Base-by-base conservation (phyloP, 768 basidiomycete genomes). In the Favolaschia claudopus region DNA sequence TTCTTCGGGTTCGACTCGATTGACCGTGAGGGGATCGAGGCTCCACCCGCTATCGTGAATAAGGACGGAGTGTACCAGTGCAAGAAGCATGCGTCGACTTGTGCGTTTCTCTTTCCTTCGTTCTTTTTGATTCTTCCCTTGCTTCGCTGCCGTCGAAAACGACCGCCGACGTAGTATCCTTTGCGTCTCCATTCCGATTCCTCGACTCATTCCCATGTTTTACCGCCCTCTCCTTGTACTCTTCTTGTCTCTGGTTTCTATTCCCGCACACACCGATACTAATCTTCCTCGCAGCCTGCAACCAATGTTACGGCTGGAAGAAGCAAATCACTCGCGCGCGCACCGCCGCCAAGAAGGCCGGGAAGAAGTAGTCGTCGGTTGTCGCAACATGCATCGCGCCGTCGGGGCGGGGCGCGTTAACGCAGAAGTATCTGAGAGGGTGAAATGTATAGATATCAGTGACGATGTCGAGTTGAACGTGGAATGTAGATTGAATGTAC, bases 261-360 rank as follows among this genome's bases (percentile, higher is more conserved):
- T 45, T 14, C 28, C 39, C 14, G 8, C 7, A 28, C 7, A 20
- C 39, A 22, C 22, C 39, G 39, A 12, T 40, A 20, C 39, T 22
- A 44, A 58, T 39, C 37, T 19, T 38, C 17, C 10, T 25, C 20
- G 38, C 56, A 90, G 89, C 69, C 19, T 89, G 89, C 73, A 85
- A 65, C 69, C 82, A 82, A 67, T 92, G 92, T 73, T 89, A 82
- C 70, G 87, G 87, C 24, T 93, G 91, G 91, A 93, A 93, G 88
- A 93, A 93, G 71, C 89, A 91, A 74, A 85, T 93, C 66, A 86
- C 78, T 29, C 84, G 83, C 64, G 80, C 81, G 46, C 82, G 85
- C 46, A 69, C 78, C 14, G 83, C 80, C 1, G 89, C 89, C 46
- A 91, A 91, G 82, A 91, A 91, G 73, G 88, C 87, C 24, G 85